phyloP scores from a whole-genome alignment of 2,329 filamentous ascomycete genomes.

The Tolypocladium paradoxum region DNA sequence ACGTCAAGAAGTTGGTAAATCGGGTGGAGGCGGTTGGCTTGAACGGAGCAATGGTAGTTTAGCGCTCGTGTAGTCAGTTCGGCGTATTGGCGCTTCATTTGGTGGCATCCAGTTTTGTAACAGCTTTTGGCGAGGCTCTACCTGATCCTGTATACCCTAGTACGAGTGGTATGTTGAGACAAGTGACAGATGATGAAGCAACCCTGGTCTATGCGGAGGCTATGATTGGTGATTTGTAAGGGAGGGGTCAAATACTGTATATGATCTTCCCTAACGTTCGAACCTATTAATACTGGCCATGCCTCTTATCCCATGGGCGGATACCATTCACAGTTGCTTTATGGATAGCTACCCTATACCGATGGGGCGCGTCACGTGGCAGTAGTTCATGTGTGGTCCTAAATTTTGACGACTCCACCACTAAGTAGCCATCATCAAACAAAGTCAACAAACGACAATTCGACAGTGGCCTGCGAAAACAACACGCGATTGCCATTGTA shows the following conservation, averaged over 20 bases:
- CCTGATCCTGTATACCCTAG: background rate
- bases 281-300: background rate
- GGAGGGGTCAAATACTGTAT: too few relatives aligned
- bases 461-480: background rate
- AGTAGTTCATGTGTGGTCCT: background rate
- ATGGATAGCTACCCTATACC: background rate
- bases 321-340: too few relatives aligned
- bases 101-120: background rate
- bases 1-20: slow-evolving; percentile 79
- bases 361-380: background rate
- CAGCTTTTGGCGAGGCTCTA: background rate
- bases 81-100: background rate
- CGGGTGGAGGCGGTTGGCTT: slow-evolving; percentile 55
- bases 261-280: background rate
- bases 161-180: background rate
- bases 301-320: background rate
- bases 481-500: background rate
- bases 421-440: too few relatives aligned
- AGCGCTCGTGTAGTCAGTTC: slow-evolving; percentile 2
- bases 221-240: background rate
- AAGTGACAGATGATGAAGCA: background rate
- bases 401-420: background rate
- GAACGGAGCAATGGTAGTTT: slow-evolving; percentile 34
- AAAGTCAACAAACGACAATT: background rate
- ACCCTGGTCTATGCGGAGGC: background rate